Base-by-base conservation (phyloP, 2,329 filamentous ascomycete genomes). In the Calonectria pseudoturangicola region DNA sequence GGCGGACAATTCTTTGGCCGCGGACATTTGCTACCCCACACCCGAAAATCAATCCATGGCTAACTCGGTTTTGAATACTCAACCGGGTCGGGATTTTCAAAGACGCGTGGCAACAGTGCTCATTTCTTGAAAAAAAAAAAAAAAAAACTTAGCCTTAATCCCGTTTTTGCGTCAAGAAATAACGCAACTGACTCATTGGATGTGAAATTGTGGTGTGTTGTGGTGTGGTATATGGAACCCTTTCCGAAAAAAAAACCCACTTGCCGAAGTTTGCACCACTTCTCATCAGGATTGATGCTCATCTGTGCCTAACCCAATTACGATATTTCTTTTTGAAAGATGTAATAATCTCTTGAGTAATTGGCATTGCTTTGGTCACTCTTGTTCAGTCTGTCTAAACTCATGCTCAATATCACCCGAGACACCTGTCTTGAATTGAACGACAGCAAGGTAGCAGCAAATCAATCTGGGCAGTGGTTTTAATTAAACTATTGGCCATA, bases 1-100 rank as follows among this genome's bases (percentile, higher is more conserved):
- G 16, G 50, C 70, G 76, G 76, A 76, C 50, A 30, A 66, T 51
- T 39, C 43, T 64, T 60, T 71, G 45, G 25, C 74, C 77, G 78
- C 72, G 39, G 54, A 73, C 68, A 68, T 70, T 67, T 66, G 39
- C 67, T 56, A 63, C 71, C 72, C 74, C 73, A 71, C 73, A 71
- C 66, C 41, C 58, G 58, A 45, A 15, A 63, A 33, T 16, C 9
- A 30, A n/a, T 15, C 41, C 39, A 47, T 28, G 41, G 5, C 41
- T 21, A 21, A 16, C 28, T 27, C 41, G 15, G 18, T 30, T 63
- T 63, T 47, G 58, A 16, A 25, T 28, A 45, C 27, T 28, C 2
- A 8, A 4, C 25, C 36, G 36, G 54, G 39, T 25, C 54, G 54
- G 39, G 2, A 41, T 41, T 41, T 25, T 25, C 25, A 15, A 16